These are phyloP conservation scores for Botryosphaeria dothidea DNA, from an alignment of 2,329 filamentous ascomycete genomes.

Conservation along the genomic window DNA sequence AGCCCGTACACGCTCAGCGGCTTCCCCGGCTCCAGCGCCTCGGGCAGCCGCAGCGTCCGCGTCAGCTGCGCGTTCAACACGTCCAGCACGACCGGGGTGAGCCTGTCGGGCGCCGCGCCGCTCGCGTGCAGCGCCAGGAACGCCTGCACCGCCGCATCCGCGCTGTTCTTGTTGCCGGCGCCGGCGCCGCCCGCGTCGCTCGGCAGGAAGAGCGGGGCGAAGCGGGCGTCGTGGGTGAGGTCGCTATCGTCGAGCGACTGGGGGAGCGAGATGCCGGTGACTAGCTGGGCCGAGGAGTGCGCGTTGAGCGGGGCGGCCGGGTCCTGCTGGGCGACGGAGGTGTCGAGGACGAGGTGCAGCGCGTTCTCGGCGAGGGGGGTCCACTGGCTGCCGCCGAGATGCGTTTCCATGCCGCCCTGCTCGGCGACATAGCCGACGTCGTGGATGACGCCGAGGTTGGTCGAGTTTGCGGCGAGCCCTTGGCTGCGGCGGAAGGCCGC, in stretches of 20 bases:
- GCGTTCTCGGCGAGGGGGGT: constrained; percentile 22
- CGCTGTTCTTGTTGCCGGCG: not conserved
- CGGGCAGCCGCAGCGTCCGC: constrained; percentile 6
- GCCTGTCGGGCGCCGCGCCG: not conserved
- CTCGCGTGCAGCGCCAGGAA: constrained; percentile 7
- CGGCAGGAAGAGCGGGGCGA: not conserved
- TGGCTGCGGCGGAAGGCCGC: constrained; percentile 24
- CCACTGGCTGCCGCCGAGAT: constrained; percentile 20
- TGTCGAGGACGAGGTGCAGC: constrained; percentile 21
- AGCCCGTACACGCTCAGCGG: constrained; percentile 30
- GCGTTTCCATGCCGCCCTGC: constrained; percentile 1
- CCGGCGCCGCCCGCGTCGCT: not conserved
- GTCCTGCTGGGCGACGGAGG: constrained; percentile 23
- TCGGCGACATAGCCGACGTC: constrained; percentile 25
- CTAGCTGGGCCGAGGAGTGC: not conserved
- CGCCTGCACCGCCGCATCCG: not conserved
- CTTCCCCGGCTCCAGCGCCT: constrained; percentile 21
- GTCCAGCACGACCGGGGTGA: constrained; percentile 11
- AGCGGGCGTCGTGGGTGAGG: not conserved
- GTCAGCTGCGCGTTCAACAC: constrained; percentile 19
- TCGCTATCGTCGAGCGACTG: not conserved
- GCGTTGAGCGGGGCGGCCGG: not conserved
- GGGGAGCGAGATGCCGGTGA: constrained; percentile 5
- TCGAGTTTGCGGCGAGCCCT: constrained; percentile 43
- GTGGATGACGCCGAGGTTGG: constrained; percentile 35